Base-by-base conservation (phyloP, 2,329 filamentous ascomycete genomes). In the Fusarium agapanthi region DNA sequence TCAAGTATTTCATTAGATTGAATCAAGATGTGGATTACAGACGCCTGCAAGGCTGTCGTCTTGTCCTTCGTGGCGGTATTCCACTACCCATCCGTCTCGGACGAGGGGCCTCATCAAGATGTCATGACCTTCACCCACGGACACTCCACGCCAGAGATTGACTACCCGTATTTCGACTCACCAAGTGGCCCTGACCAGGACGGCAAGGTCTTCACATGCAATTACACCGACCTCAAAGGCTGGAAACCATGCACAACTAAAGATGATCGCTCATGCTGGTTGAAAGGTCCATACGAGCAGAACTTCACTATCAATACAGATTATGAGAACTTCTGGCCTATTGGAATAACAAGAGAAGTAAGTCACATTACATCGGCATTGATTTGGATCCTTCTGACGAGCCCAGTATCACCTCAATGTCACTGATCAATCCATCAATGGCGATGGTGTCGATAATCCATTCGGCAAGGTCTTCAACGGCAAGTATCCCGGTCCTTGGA, bases 271-370 rank as follows among this genome's bases (percentile, higher is more conserved):
- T 58, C 61, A 4, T 66, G 63, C 11, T 66, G 63, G 61, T 15
- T 66, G 5, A 50, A 48, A 3, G 63, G 63, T 1, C 63, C 63
- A 4, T 28, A 34, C 7, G 32, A 6, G 3, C 61, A 66, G 12
- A 45, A 40, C 18, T 66, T 65, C 7, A n/a, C 64, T 5, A 50
- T 34, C 2, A 18, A 37, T 0, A 66, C 63, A 7, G 61, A 65
- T 3, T 66, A 66, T 32, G 63, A 65, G 37, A 66, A 66, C n/a
- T 65, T 65, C 14, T 66, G 32, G 15, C 63, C 63, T 1, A 37
- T 48, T 20, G 63, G 63, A 28, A 35, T 58, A 3, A 45, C 44
- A 14, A 34, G 63, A 43, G 61, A 66, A 43, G 63, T 65, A 8
- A 6, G 35, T n/a, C n/a, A n/a, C n/a, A n/a, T n/a, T n/a, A n/a